Conservation (phyloP, 495 filamentous ascomycete species). For the Penicillium psychrofluorescens region DNA sequence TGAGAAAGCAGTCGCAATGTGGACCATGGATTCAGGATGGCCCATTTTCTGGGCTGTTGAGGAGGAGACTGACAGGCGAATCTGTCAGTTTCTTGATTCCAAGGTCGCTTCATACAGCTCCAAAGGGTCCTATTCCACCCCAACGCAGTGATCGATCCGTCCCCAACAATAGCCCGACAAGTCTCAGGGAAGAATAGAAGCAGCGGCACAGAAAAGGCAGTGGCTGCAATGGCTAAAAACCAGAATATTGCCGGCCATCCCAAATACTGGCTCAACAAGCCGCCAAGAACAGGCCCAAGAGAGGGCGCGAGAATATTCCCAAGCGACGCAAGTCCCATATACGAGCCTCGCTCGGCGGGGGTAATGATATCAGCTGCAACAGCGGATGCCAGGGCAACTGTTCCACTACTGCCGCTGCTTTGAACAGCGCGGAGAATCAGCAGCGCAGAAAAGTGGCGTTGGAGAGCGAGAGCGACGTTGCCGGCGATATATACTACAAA, state of each 20-base stretch:
- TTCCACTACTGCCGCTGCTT: conserved; percentile 42
- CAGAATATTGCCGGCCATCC: conserved; percentile 73
- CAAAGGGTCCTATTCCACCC: conserved; percentile 17
- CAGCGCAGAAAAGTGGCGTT: conserved; percentile 35
- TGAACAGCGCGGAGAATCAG: conserved; percentile 43
- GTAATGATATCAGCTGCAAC: conserved; percentile 41
- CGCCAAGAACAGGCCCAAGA: conserved; percentile 57
- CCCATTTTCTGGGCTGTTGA: conserved; percentile 6
- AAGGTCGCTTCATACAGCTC: conserved; percentile 1
- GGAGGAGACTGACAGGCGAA: conserved; percentile 39
- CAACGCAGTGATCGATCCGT: conserved; percentile 21
- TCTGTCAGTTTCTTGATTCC: conserved; percentile 11
- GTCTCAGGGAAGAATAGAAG: conserved; percentile 37
- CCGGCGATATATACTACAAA: conserved; percentile 40
- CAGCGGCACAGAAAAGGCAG: conserved; percentile 23
- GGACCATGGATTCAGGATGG: conserved; percentile 19
- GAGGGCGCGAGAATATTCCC: conserved; percentile 28
- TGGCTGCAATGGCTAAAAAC: conserved; percentile 56
- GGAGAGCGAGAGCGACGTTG: conserved; percentile 41
- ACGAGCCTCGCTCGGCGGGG: conserved; percentile 38
- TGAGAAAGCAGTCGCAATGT: conserved; percentile 44
- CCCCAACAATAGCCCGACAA: conserved; percentile 32
- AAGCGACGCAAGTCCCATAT: conserved; percentile 34
- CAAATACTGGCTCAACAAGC: conserved; percentile 51
- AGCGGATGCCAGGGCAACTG: conserved; percentile 35